Evolutionary conservation across 2,329 filamentous ascomycete species (phyloP).

Genomic region (Xylaria sp.): DNA sequence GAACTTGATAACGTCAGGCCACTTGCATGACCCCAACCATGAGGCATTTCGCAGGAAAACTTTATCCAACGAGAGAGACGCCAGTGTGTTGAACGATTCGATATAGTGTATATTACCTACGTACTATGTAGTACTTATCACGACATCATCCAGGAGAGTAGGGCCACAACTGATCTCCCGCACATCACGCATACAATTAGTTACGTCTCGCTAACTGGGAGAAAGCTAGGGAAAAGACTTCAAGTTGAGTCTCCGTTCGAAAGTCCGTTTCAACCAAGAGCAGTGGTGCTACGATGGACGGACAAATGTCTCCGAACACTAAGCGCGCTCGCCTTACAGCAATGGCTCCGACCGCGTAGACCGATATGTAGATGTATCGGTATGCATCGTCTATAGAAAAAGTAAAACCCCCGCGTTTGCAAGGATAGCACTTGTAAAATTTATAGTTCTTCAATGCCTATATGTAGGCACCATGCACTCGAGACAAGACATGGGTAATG

Average conservation of each 20-base stretch:
- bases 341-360: neutral
- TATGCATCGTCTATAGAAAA: constrained; percentile 8
- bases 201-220: neutral
- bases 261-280: constrained; percentile 20
- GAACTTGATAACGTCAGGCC: constrained; percentile 22
- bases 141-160: neutral
- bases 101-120: neutral
- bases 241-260: constrained; percentile 10
- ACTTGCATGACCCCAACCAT: constrained; percentile 25
- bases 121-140: neutral
- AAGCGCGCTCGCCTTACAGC: neutral
- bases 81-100: constrained; percentile 11
- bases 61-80: constrained; percentile 1
- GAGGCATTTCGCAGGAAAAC: constrained; percentile 17
- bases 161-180: neutral
- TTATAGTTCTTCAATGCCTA: constrained; percentile 9
- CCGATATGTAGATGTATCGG: constrained; percentile 3
- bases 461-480: neutral
- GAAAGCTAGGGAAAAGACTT: neutral
- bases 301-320: constrained; percentile 20
- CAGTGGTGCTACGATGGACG: constrained; percentile 13
- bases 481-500: constrained; percentile 2
- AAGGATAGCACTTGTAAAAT: constrained; percentile 17
- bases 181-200: neutral
- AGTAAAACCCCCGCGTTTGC: constrained; percentile 6